These are phyloP conservation scores for Neurospora sp. DNA, from an alignment of 495 filamentous ascomycete species.

Conservation along the genomic window DNA sequence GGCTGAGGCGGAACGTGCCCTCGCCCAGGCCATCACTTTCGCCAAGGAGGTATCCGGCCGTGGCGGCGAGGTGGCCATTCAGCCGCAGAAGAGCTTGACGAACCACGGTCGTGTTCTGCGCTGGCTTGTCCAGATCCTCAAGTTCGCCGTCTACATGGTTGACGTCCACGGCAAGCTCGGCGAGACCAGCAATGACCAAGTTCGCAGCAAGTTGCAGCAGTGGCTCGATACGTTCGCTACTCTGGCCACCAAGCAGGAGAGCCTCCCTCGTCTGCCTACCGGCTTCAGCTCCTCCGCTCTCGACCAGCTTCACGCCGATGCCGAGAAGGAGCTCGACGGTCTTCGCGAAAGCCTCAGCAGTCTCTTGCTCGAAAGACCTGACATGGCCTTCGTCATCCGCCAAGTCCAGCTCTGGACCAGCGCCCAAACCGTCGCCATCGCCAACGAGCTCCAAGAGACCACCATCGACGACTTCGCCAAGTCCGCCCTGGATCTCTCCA, in stretches of 20 bases:
- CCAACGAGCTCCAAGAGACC: conserved; percentile 8
- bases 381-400: conserved; percentile 51
- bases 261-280: conserved; percentile 43
- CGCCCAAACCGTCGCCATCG: conserved; percentile 5
- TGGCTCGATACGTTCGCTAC: conserved; percentile 40
- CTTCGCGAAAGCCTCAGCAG: conserved; percentile 36
- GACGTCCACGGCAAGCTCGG: conserved; percentile 54
- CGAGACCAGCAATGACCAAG: conserved; percentile 29
- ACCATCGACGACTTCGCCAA: conserved; percentile 21
- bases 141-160: conserved; percentile 36
- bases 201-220: conserved; percentile 33
- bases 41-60: conserved; percentile 17
- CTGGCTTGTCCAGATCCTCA: conserved; percentile 35
- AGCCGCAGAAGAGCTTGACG: conserved; percentile 6
- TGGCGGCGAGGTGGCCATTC: conserved; percentile 5
- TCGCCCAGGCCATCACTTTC: conserved; percentile 10
- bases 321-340: conserved; percentile 31
- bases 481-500: conserved; percentile 50
- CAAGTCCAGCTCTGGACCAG: conserved; percentile 47
- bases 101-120: conserved; percentile 24
- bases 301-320: conserved; percentile 32
- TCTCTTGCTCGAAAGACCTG: conserved; percentile 39
- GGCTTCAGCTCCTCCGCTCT: conserved; percentile 40
- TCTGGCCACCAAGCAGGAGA: conserved; percentile 26
- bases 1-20: conserved; percentile 11